phyloP scores from a whole-genome alignment of 345 rosid genomes.

The Linum usitatissimum region DNA sequence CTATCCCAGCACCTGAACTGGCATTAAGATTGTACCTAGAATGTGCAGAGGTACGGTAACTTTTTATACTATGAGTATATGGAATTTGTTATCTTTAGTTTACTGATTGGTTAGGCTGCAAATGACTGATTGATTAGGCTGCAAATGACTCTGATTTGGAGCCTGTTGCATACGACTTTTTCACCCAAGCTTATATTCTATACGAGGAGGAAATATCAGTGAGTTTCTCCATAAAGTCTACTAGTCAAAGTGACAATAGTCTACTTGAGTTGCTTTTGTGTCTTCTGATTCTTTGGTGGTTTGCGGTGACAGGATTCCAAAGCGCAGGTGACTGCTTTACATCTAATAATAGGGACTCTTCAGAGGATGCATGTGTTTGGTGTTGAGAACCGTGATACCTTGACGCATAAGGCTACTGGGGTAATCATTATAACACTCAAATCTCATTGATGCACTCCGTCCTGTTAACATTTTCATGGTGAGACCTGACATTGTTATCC shows the following conservation, averaged over 20 bases:
- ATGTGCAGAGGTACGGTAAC: conserved; percentile 82
- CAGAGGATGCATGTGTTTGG: conserved; percentile 99
- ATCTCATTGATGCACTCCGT: neutral
- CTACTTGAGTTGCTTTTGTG: neutral
- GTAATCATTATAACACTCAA: conserved; percentile 30
- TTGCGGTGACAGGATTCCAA: conserved; percentile 60
- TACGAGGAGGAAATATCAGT: conserved; percentile 97
- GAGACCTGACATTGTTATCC: conserved; percentile 13
- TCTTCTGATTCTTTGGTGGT: conserved; percentile 2
- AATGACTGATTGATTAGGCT: conserved; percentile 73
- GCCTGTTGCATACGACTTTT: conserved; percentile 95
- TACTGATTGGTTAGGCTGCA: conserved; percentile 59
- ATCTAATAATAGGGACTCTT: conserved; percentile 85
- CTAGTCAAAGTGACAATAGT: neutral
- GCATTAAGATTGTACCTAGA: conserved; percentile 79
- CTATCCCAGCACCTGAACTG: conserved; percentile 78
- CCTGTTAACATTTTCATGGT: conserved; percentile 10
- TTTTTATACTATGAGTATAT: neutral
- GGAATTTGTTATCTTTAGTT: conserved; percentile 6
- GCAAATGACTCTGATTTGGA: conserved; percentile 92
- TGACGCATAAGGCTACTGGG: conserved; percentile 95
- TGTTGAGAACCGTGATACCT: conserved; percentile 92
- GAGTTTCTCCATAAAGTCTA: conserved; percentile 27
- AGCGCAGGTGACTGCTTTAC: conserved; percentile 89
- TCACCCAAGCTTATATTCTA: conserved; percentile 95